Evolutionary conservation across 2,329 filamentous ascomycete genomes (phyloP), one percentile per base, ranked within the genome.

Genomic region (Xylaria sp.): DNA sequence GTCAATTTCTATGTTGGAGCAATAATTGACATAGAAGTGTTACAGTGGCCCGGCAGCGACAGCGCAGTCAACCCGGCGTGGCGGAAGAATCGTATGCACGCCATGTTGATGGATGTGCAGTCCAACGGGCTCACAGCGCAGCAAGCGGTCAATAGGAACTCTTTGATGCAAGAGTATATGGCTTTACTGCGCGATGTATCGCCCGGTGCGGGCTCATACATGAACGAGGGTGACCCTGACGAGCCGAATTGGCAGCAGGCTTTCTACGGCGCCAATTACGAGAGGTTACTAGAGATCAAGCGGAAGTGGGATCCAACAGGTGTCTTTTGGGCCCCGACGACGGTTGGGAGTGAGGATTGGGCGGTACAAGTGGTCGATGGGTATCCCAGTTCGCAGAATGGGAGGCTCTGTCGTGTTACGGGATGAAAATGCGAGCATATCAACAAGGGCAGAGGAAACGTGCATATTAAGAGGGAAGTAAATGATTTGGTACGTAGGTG

Each of bases 301-400:
- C 75, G 81, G 50, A 81, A 77, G 60, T 85, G 82, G 72, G 87
- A 88, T 76, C 79, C 83, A 0, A 67, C 77, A 13, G 76, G 77
- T 2, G 60, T 88, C 3, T 87, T 85, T 58, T 86, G 86, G 71
- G 84, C 84, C 42, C 78, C 78, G 1, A 82, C 80, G 6, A 84
- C 78, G 12, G 86, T 88, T 10, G 87, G 86, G 0, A 86, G 83
- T 69, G 85, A 87, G 60, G 78, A 75, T 4, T 89, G 86, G 86
- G 75, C 74, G 25, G 81, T 82, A 59, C 53, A 48, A 1, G 50
- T 63, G 1, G 67, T 70, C n/a, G 70, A 73, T 59, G 72, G 73
- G 21, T 75, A 75, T 65, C 53, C 71, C 0, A 68, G 60, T 63
- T 74, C 75, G 35, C 74, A 75, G 70, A 75, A 76, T 51, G 75